These are phyloP conservation scores for Zelopaecilomyces penicillatus DNA, from an alignment of 2,329 filamentous ascomycete species.

Conservation along the genomic window DNA sequence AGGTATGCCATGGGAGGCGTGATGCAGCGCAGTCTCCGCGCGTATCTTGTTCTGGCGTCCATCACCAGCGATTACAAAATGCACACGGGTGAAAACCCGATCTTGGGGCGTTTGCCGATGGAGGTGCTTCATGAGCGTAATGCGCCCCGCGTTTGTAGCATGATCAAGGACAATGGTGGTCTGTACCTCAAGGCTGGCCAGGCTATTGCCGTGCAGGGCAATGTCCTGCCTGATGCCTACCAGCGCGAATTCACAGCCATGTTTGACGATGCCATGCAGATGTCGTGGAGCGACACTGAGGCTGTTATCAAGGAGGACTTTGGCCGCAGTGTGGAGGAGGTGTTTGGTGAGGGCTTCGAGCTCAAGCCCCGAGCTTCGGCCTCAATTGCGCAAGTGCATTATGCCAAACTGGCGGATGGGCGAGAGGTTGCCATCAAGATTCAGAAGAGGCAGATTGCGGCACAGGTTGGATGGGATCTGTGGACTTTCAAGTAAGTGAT, in stretches of 20 bases:
- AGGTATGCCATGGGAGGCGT: slow-evolving; percentile 6
- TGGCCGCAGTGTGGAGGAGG: slow-evolving; percentile 2
- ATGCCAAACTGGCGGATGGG: slow-evolving; percentile 3
- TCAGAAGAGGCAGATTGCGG: slow-evolving; percentile 1
- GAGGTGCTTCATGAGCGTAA: slow-evolving; percentile 5
- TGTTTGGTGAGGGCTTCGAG: slow-evolving; percentile 3
- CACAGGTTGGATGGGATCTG: slow-evolving; percentile 5
- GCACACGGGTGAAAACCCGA: slow-evolving; percentile 7
- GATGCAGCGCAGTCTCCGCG: slow-evolving; percentile 2
- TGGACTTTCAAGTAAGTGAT: slow-evolving; percentile 4
- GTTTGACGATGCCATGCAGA: slow-evolving; percentile 6
- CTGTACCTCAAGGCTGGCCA: slow-evolving; percentile 7
- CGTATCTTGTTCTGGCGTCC: slow-evolving; percentile 1
- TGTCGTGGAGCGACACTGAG: slow-evolving; percentile 3
- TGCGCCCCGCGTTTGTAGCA: neutral
- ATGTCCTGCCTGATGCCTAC: slow-evolving; percentile 4
- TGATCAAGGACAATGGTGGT: slow-evolving; percentile 6
- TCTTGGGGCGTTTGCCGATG: neutral
- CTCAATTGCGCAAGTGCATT: slow-evolving; percentile 6
- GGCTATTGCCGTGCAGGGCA: slow-evolving; percentile 6
- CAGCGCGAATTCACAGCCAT: slow-evolving; percentile 6
- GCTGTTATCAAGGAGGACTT: slow-evolving; percentile 5
- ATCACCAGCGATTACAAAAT: slow-evolving; percentile 5
- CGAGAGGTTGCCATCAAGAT: slow-evolving; percentile 6
- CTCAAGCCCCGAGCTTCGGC: slow-evolving; percentile 4